Conservation (phyloP, 148 eudicot genomes). For the Bassia scoparia region DNA sequence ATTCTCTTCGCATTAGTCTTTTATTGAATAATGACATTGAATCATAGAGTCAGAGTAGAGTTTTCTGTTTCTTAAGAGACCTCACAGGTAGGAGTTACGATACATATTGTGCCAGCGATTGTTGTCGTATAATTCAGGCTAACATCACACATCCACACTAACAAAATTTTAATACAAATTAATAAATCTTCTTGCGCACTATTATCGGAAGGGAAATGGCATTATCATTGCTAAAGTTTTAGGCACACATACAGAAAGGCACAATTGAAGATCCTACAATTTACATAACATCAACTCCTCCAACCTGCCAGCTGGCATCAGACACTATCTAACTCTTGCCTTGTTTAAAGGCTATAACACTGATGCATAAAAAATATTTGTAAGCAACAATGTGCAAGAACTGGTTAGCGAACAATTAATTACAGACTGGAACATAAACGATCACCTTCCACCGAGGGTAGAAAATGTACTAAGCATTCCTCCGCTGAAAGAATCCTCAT, state of each 20-base stretch:
- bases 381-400: background rate
- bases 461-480: constrained; percentile 30
- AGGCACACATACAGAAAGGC: background rate
- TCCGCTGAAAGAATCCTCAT: constrained; percentile 26
- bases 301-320: background rate
- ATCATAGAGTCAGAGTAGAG: too few relatives aligned
- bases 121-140: too few relatives aligned
- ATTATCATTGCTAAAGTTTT: too few relatives aligned
- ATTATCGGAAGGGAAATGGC: background rate
- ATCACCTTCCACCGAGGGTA: constrained; percentile 25
- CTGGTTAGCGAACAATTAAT: background rate
- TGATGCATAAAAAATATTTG: background rate
- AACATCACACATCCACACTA: too few relatives aligned
- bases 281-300: background rate
- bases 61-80: too few relatives aligned
- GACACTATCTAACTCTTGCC: background rate
- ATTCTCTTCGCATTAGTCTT: too few relatives aligned
- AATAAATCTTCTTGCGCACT: too few relatives aligned
- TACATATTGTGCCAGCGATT: too few relatives aligned
- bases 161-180: too few relatives aligned
- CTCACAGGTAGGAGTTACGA: too few relatives aligned
- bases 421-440: background rate
- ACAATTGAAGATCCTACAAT: background rate
- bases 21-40: too few relatives aligned
- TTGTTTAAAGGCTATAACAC: background rate